phyloP scores from a whole-genome alignment of 805 yeast genomes.

The Priceomyces fermenticarens region DNA sequence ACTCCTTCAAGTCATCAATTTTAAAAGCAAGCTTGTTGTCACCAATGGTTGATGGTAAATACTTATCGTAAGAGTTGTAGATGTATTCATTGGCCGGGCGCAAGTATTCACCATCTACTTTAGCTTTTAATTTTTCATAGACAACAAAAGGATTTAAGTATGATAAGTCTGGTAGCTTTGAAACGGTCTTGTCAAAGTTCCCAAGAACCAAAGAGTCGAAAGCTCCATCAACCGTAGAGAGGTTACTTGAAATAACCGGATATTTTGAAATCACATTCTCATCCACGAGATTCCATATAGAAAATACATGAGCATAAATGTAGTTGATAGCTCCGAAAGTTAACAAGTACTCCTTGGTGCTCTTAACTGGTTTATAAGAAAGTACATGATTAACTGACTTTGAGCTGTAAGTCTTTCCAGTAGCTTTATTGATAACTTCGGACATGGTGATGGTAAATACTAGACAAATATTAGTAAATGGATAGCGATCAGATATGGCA shows the following conservation, averaged over 20 bases:
- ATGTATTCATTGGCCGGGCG: slow-evolving; percentile 13
- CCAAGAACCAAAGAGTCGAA: slow-evolving; percentile 22
- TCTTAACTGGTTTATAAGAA: slow-evolving; percentile 27
- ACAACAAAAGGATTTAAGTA: slow-evolving; percentile 9
- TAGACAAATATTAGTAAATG: background rate
- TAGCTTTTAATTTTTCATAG: slow-evolving; percentile 8
- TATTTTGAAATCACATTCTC: slow-evolving; percentile 19
- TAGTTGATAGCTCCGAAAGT: slow-evolving; percentile 22
- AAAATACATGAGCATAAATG: slow-evolving; percentile 20
- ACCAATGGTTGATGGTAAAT: slow-evolving; percentile 22
- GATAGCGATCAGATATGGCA: too few species aligned
- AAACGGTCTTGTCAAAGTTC: slow-evolving; percentile 16
- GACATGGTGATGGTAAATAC: slow-evolving; percentile 1
- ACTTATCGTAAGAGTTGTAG: slow-evolving; percentile 17
- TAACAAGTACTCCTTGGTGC: slow-evolving; percentile 18
- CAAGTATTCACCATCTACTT: slow-evolving; percentile 7
- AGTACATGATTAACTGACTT: slow-evolving; percentile 30
- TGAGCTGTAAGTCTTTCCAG: slow-evolving; percentile 23
- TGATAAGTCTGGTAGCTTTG: slow-evolving; percentile 10
- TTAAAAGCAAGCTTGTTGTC: slow-evolving; percentile 27
- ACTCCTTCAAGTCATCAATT: slow-evolving; percentile 12
- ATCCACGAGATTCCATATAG: slow-evolving; percentile 19
- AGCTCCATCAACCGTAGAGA: slow-evolving; percentile 19
- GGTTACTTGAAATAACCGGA: slow-evolving; percentile 14
- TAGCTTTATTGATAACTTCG: slow-evolving; percentile 7